A percentile compares a stretch with the other conserved stretches of the same genome.
These are phyloP conservation scores for Nadsonia starkeyi-henricii DNA, from an alignment of 1,139 yeast species.

Conservation along the genomic window DNA sequence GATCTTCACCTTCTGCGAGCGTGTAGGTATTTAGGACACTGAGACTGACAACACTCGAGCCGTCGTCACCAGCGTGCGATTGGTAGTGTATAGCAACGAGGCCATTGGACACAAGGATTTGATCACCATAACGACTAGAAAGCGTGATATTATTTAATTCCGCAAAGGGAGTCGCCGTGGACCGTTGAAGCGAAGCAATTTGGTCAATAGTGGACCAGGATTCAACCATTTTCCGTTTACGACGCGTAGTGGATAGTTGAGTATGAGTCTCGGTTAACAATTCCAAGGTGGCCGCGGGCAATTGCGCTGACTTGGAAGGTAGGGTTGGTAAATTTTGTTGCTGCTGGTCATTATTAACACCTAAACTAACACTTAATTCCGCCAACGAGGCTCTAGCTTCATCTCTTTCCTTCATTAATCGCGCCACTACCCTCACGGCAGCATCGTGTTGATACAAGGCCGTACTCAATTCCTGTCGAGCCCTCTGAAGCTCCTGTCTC, in stretches of 20 bases:
- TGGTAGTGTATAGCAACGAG: not conserved
- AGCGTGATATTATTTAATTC: not conserved
- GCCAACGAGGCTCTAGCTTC: conserved; percentile 50
- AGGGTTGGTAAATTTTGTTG: no score
- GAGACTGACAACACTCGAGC: no score
- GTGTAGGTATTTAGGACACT: no score
- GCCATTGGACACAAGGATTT: not conserved
- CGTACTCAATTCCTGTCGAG: conserved; percentile 61
- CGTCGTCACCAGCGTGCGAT: not conserved
- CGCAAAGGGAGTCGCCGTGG: no score
- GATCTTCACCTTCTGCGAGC: no score
- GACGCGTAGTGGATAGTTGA: not conserved
- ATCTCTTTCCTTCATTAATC: conserved; percentile 58
- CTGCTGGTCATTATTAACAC: conserved; percentile 7
- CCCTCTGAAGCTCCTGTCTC: conserved; percentile 52
- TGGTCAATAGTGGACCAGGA: not conserved
- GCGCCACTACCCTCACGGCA: conserved; percentile 73
- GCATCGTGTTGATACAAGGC: conserved; percentile 83
- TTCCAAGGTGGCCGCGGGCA: not conserved
- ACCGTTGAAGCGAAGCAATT: not conserved
- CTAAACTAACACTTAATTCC: conserved; percentile 24
- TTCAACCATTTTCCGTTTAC: not conserved
- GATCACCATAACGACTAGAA: not conserved
- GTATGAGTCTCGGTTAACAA: not conserved
- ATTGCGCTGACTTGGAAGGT: no score